A percentile compares a stretch with the other conserved stretches of the same genome.
Conservation (phyloP, 2,329 filamentous ascomycete genomes). For the Penicillium sp. region DNA sequence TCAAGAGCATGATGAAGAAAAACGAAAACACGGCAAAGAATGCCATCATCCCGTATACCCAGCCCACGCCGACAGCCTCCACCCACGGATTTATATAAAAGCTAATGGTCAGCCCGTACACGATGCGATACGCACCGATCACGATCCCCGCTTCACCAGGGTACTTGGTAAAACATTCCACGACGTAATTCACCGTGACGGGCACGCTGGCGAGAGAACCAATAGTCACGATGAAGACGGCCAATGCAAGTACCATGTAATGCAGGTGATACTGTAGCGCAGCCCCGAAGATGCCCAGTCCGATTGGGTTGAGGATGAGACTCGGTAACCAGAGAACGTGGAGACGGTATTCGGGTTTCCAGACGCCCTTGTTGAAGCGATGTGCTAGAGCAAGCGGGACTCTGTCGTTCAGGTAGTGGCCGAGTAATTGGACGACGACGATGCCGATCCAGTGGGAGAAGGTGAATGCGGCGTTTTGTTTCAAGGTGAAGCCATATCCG, state of each 20-base stretch:
- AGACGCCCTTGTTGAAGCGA: slow-evolving; percentile 23
- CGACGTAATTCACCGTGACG: slow-evolving; percentile 23
- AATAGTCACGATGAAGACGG: slow-evolving; percentile 38
- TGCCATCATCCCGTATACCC: slow-evolving; percentile 40
- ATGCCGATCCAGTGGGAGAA: slow-evolving; percentile 41
- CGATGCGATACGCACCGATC: slow-evolving; percentile 27
- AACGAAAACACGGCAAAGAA: slow-evolving; percentile 29
- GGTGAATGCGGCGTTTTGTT: slow-evolving; percentile 37
- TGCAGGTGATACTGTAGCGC: slow-evolving; percentile 38
- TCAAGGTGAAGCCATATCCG: slow-evolving; percentile 41
- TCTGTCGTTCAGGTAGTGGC: slow-evolving; percentile 36
- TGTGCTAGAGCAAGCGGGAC: slow-evolving; percentile 33
- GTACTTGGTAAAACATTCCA: slow-evolving; percentile 32
- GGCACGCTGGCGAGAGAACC: slow-evolving; percentile 25
- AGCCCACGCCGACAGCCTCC: slow-evolving; percentile 30
- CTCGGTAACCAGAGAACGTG: slow-evolving; percentile 25
- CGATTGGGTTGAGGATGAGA: slow-evolving; percentile 25
- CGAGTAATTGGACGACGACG: slow-evolving; percentile 32
- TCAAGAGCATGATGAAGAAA: slow-evolving; percentile 21
- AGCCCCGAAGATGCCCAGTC: slow-evolving; percentile 34
- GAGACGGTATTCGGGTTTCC: slow-evolving; percentile 33
- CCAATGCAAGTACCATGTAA: slow-evolving; percentile 38
- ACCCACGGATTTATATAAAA: slow-evolving; percentile 40
- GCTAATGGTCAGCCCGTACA: slow-evolving; percentile 34
- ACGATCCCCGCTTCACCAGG: slow-evolving; percentile 33